Conservation (phyloP, 306 rosid species). For the Oxytropis ochrocephala region DNA sequence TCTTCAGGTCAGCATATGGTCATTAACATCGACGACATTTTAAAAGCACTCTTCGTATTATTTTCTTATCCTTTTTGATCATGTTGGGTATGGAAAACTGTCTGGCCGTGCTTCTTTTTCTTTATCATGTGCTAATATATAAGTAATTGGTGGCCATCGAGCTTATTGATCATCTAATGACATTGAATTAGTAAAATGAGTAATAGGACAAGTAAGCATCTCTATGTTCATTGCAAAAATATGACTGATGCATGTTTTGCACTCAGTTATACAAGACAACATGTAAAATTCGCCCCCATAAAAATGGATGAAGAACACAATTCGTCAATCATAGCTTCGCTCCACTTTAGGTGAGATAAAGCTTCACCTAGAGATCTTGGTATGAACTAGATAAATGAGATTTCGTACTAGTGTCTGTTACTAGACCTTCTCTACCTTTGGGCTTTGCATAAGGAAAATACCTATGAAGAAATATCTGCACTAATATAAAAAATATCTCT, state of each 20-base stretch:
- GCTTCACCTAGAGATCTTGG: too few species aligned
- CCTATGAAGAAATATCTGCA: too few species aligned
- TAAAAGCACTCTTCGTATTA: background rate
- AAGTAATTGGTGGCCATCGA: background rate
- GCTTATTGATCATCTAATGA: background rate
- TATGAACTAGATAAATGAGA: too few species aligned
- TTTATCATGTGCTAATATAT: background rate
- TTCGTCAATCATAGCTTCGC: too few species aligned
- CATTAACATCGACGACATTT: background rate
- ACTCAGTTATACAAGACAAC: background rate
- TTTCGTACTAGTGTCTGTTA: too few species aligned
- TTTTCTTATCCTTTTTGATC: background rate
- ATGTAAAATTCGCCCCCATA: background rate
- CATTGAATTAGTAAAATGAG: background rate
- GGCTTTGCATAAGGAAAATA: too few species aligned
- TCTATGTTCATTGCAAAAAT: background rate
- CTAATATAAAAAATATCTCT: too few species aligned
- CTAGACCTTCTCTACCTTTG: too few species aligned
- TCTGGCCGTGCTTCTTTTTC: background rate
- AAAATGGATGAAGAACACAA: background rate
- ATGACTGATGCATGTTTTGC: background rate
- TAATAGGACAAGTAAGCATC: background rate
- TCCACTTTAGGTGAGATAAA: too few species aligned
- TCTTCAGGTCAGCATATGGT: conserved; percentile 47
- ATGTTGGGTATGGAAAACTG: background rate